These are phyloP conservation scores for Panicum virgatum DNA, from an alignment of 202 grass and related monocot genomes.

Conservation along the genomic window DNA sequence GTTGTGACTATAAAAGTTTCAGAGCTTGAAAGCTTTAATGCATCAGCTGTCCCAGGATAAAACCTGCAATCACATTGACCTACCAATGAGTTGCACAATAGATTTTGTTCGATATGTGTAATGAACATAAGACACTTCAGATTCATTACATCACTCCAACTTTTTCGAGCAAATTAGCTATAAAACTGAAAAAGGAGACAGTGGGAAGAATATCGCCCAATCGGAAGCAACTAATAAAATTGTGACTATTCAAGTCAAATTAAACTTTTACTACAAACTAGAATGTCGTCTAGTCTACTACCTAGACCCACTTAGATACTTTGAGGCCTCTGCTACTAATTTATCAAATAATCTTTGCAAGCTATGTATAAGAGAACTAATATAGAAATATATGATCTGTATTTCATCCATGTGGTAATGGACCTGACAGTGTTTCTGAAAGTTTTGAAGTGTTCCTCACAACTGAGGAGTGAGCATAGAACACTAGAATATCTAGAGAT, in stretches of 20 bases:
- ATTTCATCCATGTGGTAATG: neutral
- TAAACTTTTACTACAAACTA: constrained; percentile 3
- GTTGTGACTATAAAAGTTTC: constrained; percentile 95
- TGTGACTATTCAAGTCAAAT: neutral
- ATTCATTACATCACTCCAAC: neutral
- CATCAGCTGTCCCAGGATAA: constrained; percentile 86
- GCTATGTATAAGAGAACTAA: neutral
- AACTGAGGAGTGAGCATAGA: neutral
- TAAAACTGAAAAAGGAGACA: neutral
- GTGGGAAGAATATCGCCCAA: neutral
- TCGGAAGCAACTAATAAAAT: neutral
- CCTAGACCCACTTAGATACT: neutral
- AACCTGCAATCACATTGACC: constrained; percentile 58
- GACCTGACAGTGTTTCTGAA: neutral
- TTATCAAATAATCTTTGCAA: constrained; percentile 14
- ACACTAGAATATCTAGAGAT: neutral
- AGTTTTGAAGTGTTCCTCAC: neutral
- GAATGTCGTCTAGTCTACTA: constrained; percentile 10
- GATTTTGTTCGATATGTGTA: too few species aligned
- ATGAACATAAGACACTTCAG: constrained; percentile 10
- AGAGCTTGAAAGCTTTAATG: constrained; percentile 90
- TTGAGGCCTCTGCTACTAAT: neutral
- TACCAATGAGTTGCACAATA: neutral
- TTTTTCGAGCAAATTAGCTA: neutral
- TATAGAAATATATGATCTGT: neutral